Base-by-base conservation (phyloP, 352 stramenopile genomes). In the Poterioochromonas sp. region DNA sequence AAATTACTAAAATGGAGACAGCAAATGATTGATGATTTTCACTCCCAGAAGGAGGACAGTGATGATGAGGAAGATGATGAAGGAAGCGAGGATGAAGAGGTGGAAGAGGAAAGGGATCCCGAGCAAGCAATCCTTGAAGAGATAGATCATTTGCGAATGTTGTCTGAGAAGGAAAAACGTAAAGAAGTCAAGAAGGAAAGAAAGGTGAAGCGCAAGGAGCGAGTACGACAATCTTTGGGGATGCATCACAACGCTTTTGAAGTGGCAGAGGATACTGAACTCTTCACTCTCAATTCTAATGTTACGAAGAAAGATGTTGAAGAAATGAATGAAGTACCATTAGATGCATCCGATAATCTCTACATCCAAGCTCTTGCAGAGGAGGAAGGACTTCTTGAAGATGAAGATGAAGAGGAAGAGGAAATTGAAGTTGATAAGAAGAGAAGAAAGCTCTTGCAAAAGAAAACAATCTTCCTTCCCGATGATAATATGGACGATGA, bases 1-100 rank as follows among this genome's bases (percentile, higher is more conserved):
- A 85, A 85, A 37, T 80, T 99, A 34, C 83, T 99, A 18, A 96
- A 93, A 74, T 99, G 96, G 96, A 88, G 95, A 29, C 85, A 93
- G 40, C 58, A 82, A 34, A 29, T 73, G 68, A 60, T 34, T 22
- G 40, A 80, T 1, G 60, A 20, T 32, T 20, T 26, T 35, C 5
- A 68, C 20, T 11, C 2, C 12, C 82, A 83, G 26, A 83, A 82
- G 64, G 84, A 87, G 12, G 47, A 15, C 0, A 84, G 82, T 43
- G 82, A 90, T 58, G 88, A 54, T 73, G 83, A 76, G 77, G 83
- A 78, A 49, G 82, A 84, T 0, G 76, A 79, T 0, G 79, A 83
- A 37, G 73, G 18, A 1, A 82, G 88, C 51, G 83, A 88, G 12
- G 83, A 86, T n/a, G 82, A 87, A 44, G 81, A 87, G 1, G 80